Base-by-base conservation (phyloP, 176 grass and related monocot species). In the Panicum miliaceum region DNA sequence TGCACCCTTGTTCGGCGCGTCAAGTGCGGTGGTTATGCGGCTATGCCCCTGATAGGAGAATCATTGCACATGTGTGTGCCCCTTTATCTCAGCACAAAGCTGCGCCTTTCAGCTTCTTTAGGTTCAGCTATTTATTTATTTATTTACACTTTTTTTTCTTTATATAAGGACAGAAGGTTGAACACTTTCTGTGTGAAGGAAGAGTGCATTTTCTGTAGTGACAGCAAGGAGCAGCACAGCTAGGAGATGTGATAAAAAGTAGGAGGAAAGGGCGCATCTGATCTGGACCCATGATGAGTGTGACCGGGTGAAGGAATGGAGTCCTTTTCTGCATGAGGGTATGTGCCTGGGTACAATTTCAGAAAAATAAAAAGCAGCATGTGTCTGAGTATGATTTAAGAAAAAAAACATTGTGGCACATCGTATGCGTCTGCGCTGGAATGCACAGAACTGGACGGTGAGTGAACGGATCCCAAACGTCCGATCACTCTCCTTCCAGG, bases 61-160 rank as follows among this genome's bases (percentile, higher is more conserved):
- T 87, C 89, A 70, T 84, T 63, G 80, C 75, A 83, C 80, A 61
- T 87, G 84, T 75, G 78, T 53, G 37, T 18, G 57, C 37, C 45
- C 43, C 37, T 75, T 80, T 26, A 36, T 64, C 68, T 60, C 60
- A 36, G 51, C 79, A 85, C 40, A 76, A 85, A 76, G 22, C 9
- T 35, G 42, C 25, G 77, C 34, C 35, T 52, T 75, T 76, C 41
- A 42, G 11, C 54, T 63, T 12, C 65, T 64, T 76, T 38, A 37
- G 3, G 69, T 66, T 43, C 26, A 32, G 42, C 60, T 56, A 6
- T 48, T 34, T 29, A n/a, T n/a, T n/a, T n/a, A n/a, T 73, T 18
- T 1, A 1, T 13, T 12, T n/a, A 5, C 3, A n/a, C n/a, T n/a
- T n/a, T n/a, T n/a, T 6, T 37, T 3, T 51, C 8, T 43, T 65